Percentiles rank a stretch among this genome's conserved stretches.
Conservation (phyloP, 2,329 filamentous ascomycete genomes). For the Botrytis fragariae region DNA sequence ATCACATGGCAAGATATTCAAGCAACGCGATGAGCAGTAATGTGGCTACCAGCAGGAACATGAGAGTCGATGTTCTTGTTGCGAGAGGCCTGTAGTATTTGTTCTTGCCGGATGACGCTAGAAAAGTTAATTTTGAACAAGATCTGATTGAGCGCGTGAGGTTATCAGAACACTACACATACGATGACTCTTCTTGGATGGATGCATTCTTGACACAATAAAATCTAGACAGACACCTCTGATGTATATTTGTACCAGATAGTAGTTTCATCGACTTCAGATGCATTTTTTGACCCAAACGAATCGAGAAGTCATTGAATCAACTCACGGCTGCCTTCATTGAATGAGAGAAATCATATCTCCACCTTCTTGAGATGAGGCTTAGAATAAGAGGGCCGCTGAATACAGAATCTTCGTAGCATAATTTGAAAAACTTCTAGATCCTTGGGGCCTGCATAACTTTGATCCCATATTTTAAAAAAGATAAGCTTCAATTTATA, state of each 20-base stretch:
- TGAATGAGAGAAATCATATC: no score
- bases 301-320: no score
- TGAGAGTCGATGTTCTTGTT: not conserved
- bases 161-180: not conserved
- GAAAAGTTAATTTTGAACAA: not conserved
- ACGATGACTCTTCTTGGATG: not conserved
- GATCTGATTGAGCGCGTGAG: not conserved
- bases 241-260: not conserved
- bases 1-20: conserved; percentile 7
- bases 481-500: not conserved
- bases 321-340: not conserved
- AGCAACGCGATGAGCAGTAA: not conserved
- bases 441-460: not conserved
- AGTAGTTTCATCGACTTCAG: not conserved
- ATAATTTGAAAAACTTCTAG: not conserved
- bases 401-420: not conserved
- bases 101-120: not conserved
- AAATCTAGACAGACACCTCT: not conserved
- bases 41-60: not conserved
- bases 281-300: no score
- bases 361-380: not conserved
- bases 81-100: not conserved
- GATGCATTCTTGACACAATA: not conserved
- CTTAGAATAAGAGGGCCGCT: not conserved
- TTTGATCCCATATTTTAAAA: not conserved